Percentiles rank a stretch among this genome's conserved stretches.
Evolutionary conservation across 2,329 filamentous ascomycete species (phyloP).

Genomic region (Fusarium dimerum): DNA sequence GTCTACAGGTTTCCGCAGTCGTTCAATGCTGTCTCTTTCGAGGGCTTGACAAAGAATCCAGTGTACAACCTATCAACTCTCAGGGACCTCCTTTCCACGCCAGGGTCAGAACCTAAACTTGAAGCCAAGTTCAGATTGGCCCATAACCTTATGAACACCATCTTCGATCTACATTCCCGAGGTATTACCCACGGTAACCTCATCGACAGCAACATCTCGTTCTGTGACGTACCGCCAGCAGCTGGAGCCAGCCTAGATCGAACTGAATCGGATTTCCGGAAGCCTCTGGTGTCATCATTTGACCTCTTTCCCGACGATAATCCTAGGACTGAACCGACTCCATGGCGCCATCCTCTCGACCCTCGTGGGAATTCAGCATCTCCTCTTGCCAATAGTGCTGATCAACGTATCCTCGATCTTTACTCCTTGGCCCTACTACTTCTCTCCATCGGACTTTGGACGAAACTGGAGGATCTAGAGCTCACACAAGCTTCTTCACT

Average conservation of each 20-base stretch:
- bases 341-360: conserved; percentile 64
- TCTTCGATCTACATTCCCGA: conserved; percentile 72
- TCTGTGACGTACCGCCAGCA: conserved; percentile 50
- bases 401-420: conserved; percentile 64
- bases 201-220: conserved; percentile 66
- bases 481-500: conserved; percentile 51
- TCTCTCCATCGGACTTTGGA: conserved; percentile 76
- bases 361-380: conserved; percentile 52
- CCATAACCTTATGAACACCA: conserved; percentile 69
- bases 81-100: conserved; percentile 51
- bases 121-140: conserved; percentile 78
- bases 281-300: conserved; percentile 72
- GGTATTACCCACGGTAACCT: conserved; percentile 73
- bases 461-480: conserved; percentile 58
- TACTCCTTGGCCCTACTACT: conserved; percentile 74
- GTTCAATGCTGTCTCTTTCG: conserved; percentile 60
- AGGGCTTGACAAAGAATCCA: conserved; percentile 50
- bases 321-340: conserved; percentile 20
- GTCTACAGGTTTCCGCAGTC: conserved; percentile 72
- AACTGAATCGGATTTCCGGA: conserved; percentile 61
- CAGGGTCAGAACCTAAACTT: conserved; percentile 63
- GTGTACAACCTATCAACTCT: conserved; percentile 55
- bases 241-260: conserved; percentile 43
- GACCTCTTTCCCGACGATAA: conserved; percentile 61
- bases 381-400: conserved; percentile 49